Conservation (phyloP, 352 stramenopile genomes). For the Nothophytophthora sp. region DNA sequence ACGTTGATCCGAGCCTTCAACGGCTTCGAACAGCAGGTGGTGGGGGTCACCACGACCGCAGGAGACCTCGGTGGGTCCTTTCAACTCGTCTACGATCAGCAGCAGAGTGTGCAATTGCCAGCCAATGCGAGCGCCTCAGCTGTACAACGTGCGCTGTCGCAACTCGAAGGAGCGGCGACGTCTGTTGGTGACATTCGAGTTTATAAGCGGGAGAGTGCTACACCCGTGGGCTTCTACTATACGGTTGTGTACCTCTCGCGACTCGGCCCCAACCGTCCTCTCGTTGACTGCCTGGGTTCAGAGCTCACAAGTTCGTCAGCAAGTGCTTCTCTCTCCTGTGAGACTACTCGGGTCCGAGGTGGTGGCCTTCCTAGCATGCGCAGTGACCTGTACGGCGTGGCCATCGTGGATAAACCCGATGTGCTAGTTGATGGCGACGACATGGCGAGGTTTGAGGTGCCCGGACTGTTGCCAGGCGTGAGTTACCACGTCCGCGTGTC, state of each 20-base stretch:
- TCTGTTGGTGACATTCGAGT: slow-evolving; percentile 50
- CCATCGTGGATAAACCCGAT: slow-evolving; percentile 45
- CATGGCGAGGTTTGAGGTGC: slow-evolving; percentile 34
- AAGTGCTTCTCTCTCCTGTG: slow-evolving; percentile 34
- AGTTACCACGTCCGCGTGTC: slow-evolving; percentile 90
- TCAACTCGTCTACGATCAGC: slow-evolving; percentile 81
- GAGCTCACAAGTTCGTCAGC: slow-evolving; percentile 49
- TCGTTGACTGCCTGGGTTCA: slow-evolving; percentile 47
- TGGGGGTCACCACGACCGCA: slow-evolving; percentile 69
- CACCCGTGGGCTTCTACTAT: slow-evolving; percentile 47
- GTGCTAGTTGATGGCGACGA: slow-evolving; percentile 22
- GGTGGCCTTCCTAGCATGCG: slow-evolving; percentile 80
- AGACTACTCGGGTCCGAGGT: slow-evolving; percentile 23
- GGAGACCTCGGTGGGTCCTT: slow-evolving; percentile 87
- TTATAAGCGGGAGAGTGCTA: slow-evolving; percentile 45
- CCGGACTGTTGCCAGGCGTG: slow-evolving; percentile 33
- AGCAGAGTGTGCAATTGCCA: slow-evolving; percentile 70
- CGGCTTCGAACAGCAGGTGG: slow-evolving; percentile 92
- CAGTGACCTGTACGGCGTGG: slow-evolving; percentile 63
- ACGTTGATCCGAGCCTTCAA: slow-evolving; percentile 89
- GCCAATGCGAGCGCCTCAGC: slow-evolving; percentile 59
- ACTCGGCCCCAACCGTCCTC: slow-evolving; percentile 51
- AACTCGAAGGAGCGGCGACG: slow-evolving; percentile 31
- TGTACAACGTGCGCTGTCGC: slow-evolving; percentile 57
- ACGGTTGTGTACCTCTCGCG: slow-evolving; percentile 70